Base-by-base conservation (phyloP, 768 basidiomycete genomes). In the Ramaria rubella region DNA sequence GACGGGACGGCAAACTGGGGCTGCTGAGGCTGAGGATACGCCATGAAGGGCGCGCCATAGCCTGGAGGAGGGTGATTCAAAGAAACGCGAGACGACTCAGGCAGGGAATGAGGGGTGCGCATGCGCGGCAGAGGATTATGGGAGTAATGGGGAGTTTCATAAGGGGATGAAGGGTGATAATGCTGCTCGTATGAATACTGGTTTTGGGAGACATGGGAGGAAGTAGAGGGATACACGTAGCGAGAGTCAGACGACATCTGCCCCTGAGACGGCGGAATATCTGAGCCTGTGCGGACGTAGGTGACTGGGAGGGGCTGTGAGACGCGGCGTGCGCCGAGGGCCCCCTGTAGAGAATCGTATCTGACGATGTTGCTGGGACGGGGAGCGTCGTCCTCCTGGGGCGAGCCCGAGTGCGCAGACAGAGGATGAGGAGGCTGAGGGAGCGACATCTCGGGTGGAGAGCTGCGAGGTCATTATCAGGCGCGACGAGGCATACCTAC, bases 181-280 rank as follows among this genome's bases (percentile, higher is more conserved):
- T 76, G 48, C 65, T 81, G 82, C 60, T 78, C 79, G 65, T 86
- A 85, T 57, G 72, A 69, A 30, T 69, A 62, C 55, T 72, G 72
- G 15, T 27, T 36, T 31, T 72, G 72, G 19, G 73, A 75, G 52
- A 77, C 72, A 52, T 74, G 17, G 30, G 53, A 21, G 5, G 55
- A 49, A 9, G 29, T 30, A 30, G 55, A 27, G 1, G 55, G 21
- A 66, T 85, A 85, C 67, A 81, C 72, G 63, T 82, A 81, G 58
- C 78, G 74, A 52, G 75, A 72, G 68, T 80, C 79, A 42, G 56
- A 24, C 30, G 53, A 49, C 49, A 49, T 49, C 15, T 48, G 49
- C 19, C n/a, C 44, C 46, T 46, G 54, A 34, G 29, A 21, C 26
- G 48, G 54, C 31, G 30, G 26, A 27, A 36, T 29, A 21, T 43